phyloP scores from a whole-genome alignment of 148 eudicot species.

The Rhododendron ovatum region DNA sequence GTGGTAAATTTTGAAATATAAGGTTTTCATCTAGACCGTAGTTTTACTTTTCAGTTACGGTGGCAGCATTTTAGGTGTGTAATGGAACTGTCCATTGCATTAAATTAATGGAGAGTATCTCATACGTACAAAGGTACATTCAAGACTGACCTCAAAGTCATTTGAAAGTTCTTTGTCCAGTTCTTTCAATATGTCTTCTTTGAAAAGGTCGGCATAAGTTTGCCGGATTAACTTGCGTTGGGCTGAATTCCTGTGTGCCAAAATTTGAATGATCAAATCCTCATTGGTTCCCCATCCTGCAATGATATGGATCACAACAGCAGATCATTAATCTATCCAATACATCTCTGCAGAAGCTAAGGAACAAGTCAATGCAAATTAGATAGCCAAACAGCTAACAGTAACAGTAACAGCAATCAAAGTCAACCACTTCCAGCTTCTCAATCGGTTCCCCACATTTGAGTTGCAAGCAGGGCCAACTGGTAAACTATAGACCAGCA shows the following conservation, averaged over 20 bases:
- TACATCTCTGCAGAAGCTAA: background rate
- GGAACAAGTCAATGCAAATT: background rate
- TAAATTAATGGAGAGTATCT: background rate
- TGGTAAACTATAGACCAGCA: background rate
- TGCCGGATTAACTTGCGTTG: conserved; percentile 71
- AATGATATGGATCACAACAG: background rate
- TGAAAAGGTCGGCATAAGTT: conserved; percentile 48
- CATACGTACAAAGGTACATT: background rate
- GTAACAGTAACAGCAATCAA: background rate
- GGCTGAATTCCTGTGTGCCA: conserved; percentile 78
- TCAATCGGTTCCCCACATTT: background rate
- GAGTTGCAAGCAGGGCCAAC: background rate
- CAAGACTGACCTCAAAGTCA: conserved; percentile 68
- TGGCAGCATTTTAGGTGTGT: background rate
- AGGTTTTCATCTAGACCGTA: background rate
- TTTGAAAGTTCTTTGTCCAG: conserved; percentile 73
- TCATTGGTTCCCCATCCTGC: conserved; percentile 98
- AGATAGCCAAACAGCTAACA: background rate
- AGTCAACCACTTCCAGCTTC: background rate
- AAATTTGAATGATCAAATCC: conserved; percentile 59
- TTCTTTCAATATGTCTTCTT: conserved; percentile 72
- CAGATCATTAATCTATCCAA: background rate
- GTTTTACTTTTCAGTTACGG: background rate
- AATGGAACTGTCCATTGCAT: background rate
- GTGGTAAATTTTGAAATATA: background rate